Conservation (phyloP, 2,329 filamentous ascomycete genomes). For the Mollisiaceae sp. region DNA sequence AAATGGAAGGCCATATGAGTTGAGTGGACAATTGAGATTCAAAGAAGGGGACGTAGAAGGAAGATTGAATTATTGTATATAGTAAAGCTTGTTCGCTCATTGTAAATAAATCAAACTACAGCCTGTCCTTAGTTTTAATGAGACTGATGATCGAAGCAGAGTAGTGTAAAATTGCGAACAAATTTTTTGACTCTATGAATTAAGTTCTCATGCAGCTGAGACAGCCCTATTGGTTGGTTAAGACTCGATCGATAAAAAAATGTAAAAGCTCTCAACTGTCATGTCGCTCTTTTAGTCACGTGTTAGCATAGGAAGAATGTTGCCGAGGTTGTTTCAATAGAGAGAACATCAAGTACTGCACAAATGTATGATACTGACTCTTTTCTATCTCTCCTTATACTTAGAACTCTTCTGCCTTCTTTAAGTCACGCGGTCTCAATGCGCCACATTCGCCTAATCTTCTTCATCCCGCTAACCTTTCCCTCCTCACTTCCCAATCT, state of each 20-base stretch:
- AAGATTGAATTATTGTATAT: neutral
- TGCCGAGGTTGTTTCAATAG: neutral
- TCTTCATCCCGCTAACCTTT: neutral
- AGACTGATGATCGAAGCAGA: neutral
- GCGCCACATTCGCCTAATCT: neutral
- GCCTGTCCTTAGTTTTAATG: neutral
- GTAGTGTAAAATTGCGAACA: neutral
- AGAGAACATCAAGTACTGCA: no score
- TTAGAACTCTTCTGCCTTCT: no score
- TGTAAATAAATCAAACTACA: neutral
- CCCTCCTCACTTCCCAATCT: neutral
- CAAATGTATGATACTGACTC: no score
- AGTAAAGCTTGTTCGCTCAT: neutral
- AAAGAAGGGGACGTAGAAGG: neutral
- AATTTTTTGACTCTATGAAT: neutral
- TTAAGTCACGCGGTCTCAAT: slow-evolving; percentile 4
- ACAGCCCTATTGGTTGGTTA: no score
- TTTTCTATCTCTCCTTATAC: no score
- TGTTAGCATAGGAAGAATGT: neutral
- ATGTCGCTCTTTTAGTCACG: neutral
- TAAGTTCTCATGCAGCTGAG: neutral
- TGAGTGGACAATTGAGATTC: neutral
- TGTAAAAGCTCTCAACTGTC: no score
- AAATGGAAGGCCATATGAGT: neutral
- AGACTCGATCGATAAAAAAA: neutral